Conservation (phyloP, 495 filamentous ascomycete species). For the Gamarada debralockiae region DNA sequence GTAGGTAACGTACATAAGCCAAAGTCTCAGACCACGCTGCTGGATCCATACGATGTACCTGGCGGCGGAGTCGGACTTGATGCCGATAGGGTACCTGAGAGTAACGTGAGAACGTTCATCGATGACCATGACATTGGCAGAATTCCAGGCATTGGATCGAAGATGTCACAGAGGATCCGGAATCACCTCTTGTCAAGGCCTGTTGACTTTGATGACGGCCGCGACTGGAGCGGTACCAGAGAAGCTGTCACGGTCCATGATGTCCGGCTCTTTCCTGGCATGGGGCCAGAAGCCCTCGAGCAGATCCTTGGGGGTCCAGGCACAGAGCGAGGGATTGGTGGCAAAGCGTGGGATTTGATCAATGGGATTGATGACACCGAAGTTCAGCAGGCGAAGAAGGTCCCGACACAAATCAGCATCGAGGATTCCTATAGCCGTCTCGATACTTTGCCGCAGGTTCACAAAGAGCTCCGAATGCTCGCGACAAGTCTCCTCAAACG, state of each 20-base stretch:
- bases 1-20: slow-evolving; percentile 84
- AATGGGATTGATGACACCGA: slow-evolving; percentile 61
- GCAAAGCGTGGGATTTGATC: slow-evolving; percentile 55
- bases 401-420: slow-evolving; percentile 89
- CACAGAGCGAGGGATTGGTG: slow-evolving; percentile 61
- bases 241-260: slow-evolving; percentile 60
- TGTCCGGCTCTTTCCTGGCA: slow-evolving; percentile 55
- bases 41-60: slow-evolving; percentile 53
- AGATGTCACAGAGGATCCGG: slow-evolving; percentile 66
- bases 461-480: slow-evolving; percentile 57
- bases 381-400: slow-evolving; percentile 63
- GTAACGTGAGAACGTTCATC: slow-evolving; percentile 64
- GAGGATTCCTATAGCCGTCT: slow-evolving; percentile 80
- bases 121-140: slow-evolving; percentile 74
- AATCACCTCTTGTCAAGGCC: slow-evolving; percentile 50
- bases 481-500: slow-evolving; percentile 67
- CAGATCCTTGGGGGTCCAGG: slow-evolving; percentile 66
- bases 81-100: slow-evolving; percentile 21
- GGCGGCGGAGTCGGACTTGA: slow-evolving; percentile 2
- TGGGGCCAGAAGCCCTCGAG: slow-evolving; percentile 58
- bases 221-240: slow-evolving; percentile 42
- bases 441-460: slow-evolving; percentile 53
- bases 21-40: slow-evolving; percentile 75
- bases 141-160: slow-evolving; percentile 83
- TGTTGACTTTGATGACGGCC: slow-evolving; percentile 33